These are phyloP conservation scores for Stachybotrys chlorohalonatus DNA, from an alignment of 2,329 filamentous ascomycete genomes.

Conservation along the genomic window DNA sequence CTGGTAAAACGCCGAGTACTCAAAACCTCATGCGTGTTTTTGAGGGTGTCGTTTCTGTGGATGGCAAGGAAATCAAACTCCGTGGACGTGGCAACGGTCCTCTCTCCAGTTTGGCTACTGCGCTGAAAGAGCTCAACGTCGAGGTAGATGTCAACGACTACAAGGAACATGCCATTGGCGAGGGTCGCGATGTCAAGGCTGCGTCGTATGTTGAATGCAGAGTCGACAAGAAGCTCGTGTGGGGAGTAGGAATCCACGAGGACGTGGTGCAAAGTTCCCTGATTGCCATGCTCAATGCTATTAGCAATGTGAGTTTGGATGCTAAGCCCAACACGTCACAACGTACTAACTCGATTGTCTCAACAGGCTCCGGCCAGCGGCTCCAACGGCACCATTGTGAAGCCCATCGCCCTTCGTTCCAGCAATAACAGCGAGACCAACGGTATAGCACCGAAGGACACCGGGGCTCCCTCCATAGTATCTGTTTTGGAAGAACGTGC, in stretches of 20 bases:
- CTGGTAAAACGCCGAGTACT: slow-evolving; percentile 66
- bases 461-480: too few relatives aligned
- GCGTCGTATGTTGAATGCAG: slow-evolving; percentile 92
- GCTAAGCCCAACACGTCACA: background rate
- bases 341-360: background rate
- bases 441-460: too few relatives aligned
- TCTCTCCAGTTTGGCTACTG: slow-evolving; percentile 79
- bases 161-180: slow-evolving; percentile 89
- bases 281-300: slow-evolving; percentile 76
- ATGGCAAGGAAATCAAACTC: slow-evolving; percentile 70
- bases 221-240: slow-evolving; percentile 61
- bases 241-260: slow-evolving; percentile 87
- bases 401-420: too few relatives aligned
- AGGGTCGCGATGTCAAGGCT: slow-evolving; percentile 12
- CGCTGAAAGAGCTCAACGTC: slow-evolving; percentile 68
- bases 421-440: too few relatives aligned
- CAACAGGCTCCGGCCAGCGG: background rate
- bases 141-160: slow-evolving; percentile 89
- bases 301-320: slow-evolving; percentile 62
- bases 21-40: slow-evolving; percentile 75
- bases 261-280: slow-evolving; percentile 87
- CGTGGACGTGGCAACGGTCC: slow-evolving; percentile 80
- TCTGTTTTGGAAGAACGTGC: too few relatives aligned
- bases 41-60: slow-evolving; percentile 73
- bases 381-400: too few relatives aligned